These are phyloP conservation scores for Botrytis medusae DNA, from an alignment of 2,329 filamentous ascomycete genomes.

Conservation along the genomic window DNA sequence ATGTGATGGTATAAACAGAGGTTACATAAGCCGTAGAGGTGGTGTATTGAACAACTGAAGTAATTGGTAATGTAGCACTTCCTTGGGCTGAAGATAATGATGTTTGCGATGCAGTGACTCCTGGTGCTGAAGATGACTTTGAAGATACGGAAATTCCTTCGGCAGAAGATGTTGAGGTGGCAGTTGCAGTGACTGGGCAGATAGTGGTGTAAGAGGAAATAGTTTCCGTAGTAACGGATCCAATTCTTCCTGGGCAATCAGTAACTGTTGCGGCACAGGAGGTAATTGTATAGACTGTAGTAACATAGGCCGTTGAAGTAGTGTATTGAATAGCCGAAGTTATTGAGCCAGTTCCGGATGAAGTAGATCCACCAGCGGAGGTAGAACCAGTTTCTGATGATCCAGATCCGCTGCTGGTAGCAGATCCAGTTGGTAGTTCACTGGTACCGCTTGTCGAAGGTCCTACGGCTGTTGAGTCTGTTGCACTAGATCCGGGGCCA, in stretches of 20 bases:
- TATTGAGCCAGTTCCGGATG: not conserved
- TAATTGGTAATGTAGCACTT: not conserved
- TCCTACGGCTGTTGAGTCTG: not conserved
- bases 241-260: slow-evolving; percentile 49
- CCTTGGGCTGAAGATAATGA: not conserved
- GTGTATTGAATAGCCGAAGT: slow-evolving; percentile 5
- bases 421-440: not conserved
- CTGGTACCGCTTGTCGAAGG: not conserved
- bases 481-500: not conserved
- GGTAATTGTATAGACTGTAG: slow-evolving; percentile 51
- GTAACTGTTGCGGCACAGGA: slow-evolving; percentile 48
- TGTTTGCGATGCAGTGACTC: not conserved
- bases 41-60: slow-evolving; percentile 12
- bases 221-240: slow-evolving; percentile 40
- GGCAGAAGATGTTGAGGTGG: slow-evolving; percentile 40
- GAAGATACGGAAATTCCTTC: slow-evolving; percentile 31
- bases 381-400: not conserved
- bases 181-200: slow-evolving; percentile 40
- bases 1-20: slow-evolving; percentile 50
- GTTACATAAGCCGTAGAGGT: slow-evolving; percentile 53
- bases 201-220: slow-evolving; percentile 43
- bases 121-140: not conserved
- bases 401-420: not conserved
- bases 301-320: slow-evolving; percentile 45
- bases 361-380: not conserved